Base-by-base conservation (phyloP, 495 filamentous ascomycete species). In the Haplographium delicatum region DNA sequence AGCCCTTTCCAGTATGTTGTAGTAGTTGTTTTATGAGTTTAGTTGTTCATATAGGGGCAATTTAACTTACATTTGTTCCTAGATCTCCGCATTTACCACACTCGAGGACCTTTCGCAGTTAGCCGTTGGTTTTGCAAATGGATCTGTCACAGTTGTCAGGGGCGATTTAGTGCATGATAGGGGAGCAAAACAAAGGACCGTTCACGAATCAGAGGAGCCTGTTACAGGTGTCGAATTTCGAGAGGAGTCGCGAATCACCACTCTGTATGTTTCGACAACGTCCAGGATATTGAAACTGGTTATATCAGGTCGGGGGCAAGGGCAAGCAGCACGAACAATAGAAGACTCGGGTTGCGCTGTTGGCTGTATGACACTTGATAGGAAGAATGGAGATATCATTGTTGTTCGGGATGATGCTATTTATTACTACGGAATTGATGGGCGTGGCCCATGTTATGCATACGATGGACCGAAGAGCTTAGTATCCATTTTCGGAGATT, bases 201-300 rank as follows among this genome's bases (percentile, higher is more conserved):
- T 98, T 23, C 94, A 95, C 68, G 93, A 96, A 60, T 95, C 91
- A 2, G 90, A 97, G 57, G 93, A 98, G 58, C 93, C 93, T 0
- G 84, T 98, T 30, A 98, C 93, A 0, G 93, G 89, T 4, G 83
- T 96, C 18, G 85, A 88, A 47, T 80, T 94, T 53, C 74, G 80
- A 24, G 78, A 83, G 47, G 82, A 82, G 7, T 65, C 65, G 2
- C 79, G 68, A 43, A 60, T 77, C 43, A 91, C 83, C 1, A 88
- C 87, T 0, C 77, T 98, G 0, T 98, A 94, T 64, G 85, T 97
- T 43, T 83, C 93, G 5, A 98, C 93, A 0, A 96, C 91, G 9
- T 86, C 80, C 24, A 79, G 90, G n/a, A 87, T 98, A 22, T 63
- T 91, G 49, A 94, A 89, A 37, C 66, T 96, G 38, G 80, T 86